Base-by-base conservation (phyloP, 306 rosid species). In the Arachis stenosperma region DNA sequence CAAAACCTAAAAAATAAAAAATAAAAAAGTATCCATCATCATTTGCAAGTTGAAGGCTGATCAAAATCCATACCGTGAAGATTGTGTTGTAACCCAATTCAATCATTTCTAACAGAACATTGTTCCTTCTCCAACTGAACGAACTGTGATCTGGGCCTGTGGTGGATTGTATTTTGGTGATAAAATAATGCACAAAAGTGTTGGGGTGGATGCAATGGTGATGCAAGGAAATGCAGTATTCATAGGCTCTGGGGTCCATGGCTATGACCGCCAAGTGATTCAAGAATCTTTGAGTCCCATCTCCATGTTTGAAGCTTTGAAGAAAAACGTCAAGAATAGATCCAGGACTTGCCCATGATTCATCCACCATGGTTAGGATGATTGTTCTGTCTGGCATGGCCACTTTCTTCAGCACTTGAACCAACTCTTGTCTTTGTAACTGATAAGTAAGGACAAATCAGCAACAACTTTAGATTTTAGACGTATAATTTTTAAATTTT, bases 271-370 rank as follows among this genome's bases (percentile, higher is more conserved):
- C 74, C 53, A 88, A 70, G 82, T 86, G 88, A 78, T 75, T 82
- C 74, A 86, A 68, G 0, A 88, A 73, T 56, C 66, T 67, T 33
- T 73, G 58, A 6, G 93, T 88, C 13, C 67, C 90, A 78, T 80
- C 62, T 6, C 80, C 80, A 39, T 36, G 47, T 80, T 75, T 78
- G 67, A 88, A 88, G 69, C 90, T 80, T 48, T 76, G 73, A 8
- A 88, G 84, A 75, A 88, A 86, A 74, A 86, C 53, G 3, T 84
- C 87, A 50, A 88, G 83, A 53, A 88, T 29, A 17, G 93, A 86
- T 62, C 87, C 88, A 5, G 86, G 80, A 3, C 75, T 81, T 52
- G 90, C 82, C 85, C 79, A 47, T 75, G 83, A 68, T 72, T 83
- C 84, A 58, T 84, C 80, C 54, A 88, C 77, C 78, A 84, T 82